Conservation (phyloP, 345 rosid genomes). For the Lagerstroemia speciosa region DNA sequence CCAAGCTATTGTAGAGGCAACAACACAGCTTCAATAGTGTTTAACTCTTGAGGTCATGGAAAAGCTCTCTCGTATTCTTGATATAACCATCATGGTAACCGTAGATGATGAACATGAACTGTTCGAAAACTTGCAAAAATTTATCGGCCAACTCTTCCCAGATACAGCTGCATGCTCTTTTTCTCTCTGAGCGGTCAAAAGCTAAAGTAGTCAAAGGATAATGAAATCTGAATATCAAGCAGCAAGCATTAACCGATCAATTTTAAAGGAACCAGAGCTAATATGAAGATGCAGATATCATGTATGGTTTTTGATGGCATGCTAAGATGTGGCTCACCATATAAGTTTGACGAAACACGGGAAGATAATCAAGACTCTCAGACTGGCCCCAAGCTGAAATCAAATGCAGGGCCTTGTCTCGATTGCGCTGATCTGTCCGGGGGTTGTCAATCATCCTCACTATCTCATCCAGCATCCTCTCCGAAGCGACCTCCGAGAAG, state of each 20-base stretch:
- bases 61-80: no score
- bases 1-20: no score
- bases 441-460: constrained; percentile 58
- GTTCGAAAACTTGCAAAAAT: background rate
- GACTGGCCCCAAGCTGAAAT: constrained; percentile 78
- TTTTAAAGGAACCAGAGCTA: background rate
- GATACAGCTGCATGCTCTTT: no score
- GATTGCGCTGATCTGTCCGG: constrained; percentile 36
- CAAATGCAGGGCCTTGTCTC: constrained; percentile 53
- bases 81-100: background rate
- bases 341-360: constrained; percentile 71
- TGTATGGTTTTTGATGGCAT: background rate
- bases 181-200: no score
- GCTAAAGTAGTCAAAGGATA: background rate
- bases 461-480: constrained; percentile 79
- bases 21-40: no score
- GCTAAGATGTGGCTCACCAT: constrained; percentile 24
- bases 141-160: background rate
- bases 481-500: constrained; percentile 68
- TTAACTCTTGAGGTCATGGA: no score
- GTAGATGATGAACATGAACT: background rate
- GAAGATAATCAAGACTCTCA: constrained; percentile 63
- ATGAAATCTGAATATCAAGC: background rate
- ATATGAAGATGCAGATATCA: background rate
- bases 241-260: background rate